These are phyloP conservation scores for Chytriomyces sp. DNA, from an alignment of 192 early-diverging fungal species.

Conservation along the genomic window DNA sequence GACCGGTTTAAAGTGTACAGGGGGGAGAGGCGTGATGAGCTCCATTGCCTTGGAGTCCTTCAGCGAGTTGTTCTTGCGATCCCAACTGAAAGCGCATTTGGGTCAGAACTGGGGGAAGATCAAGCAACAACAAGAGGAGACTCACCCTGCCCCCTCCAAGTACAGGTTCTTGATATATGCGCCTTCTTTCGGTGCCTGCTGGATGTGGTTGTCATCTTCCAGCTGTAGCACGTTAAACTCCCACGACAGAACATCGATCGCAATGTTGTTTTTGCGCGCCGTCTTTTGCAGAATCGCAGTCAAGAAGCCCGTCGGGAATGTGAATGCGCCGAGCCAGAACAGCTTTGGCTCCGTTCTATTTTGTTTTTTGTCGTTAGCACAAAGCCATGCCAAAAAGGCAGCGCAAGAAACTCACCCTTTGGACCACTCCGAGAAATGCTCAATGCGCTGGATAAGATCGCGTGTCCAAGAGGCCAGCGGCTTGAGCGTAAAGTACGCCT, in stretches of 20 bases:
- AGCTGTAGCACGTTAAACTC: constrained; percentile 66
- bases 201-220: constrained; percentile 59
- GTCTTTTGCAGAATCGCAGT: constrained; percentile 66
- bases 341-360: constrained; percentile 54
- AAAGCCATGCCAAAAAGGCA: background rate
- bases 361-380: background rate
- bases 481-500: constrained; percentile 60
- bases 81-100: constrained; percentile 49
- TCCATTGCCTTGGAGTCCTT: constrained; percentile 68
- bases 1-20: constrained; percentile 65
- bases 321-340: constrained; percentile 64
- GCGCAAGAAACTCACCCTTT: constrained; percentile 55
- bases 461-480: constrained; percentile 60
- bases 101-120: too few relatives aligned
- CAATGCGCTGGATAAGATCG: constrained; percentile 58
- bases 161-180: constrained; percentile 63
- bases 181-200: constrained; percentile 59
- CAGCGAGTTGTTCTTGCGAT: constrained; percentile 61
- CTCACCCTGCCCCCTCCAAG: constrained; percentile 66
- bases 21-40: constrained; percentile 61
- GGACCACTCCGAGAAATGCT: constrained; percentile 66
- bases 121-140: background rate
- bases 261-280: constrained; percentile 61
- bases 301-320: constrained; percentile 65
- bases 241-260: constrained; percentile 63